A percentile compares a stretch with the other conserved stretches of the same genome.
Evolutionary conservation across 805 yeast species (phyloP).

Genomic region (Starmerella floris): DNA sequence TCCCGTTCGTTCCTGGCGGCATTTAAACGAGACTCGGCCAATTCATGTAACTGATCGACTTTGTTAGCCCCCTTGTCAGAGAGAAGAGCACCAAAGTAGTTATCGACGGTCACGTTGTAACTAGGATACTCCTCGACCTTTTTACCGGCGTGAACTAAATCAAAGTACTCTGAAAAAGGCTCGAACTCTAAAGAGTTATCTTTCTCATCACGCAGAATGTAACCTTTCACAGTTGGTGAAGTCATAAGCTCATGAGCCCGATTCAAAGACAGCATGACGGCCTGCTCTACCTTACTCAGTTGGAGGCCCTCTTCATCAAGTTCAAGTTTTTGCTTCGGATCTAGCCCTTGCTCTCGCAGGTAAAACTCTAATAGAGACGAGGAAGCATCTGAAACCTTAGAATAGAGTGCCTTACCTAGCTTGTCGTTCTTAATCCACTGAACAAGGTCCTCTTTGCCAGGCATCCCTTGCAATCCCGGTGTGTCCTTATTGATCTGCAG

Average conservation of each 20-base stretch:
- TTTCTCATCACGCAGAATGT: constrained; percentile 12
- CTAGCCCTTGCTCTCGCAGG: constrained; percentile 36
- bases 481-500: constrained; percentile 16
- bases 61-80: constrained; percentile 62
- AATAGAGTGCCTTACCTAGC: constrained; percentile 54
- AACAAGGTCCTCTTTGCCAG: constrained; percentile 40
- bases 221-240: constrained; percentile 11
- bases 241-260: constrained; percentile 14
- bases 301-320: constrained; percentile 18
- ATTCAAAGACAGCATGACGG: constrained; percentile 28
- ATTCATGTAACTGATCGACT: constrained; percentile 43
- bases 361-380: constrained; percentile 60
- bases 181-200: constrained; percentile 22
- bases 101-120: constrained; percentile 71
- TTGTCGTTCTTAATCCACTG: constrained; percentile 13
- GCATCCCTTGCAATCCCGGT: constrained; percentile 27
- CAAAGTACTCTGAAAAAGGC: constrained; percentile 23
- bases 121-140: constrained; percentile 34
- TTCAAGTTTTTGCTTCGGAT: constrained; percentile 31
- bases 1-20: constrained; percentile 63
- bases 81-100: constrained; percentile 72
- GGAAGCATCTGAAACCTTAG: constrained; percentile 60
- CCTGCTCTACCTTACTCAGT: constrained; percentile 12
- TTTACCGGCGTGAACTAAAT: constrained; percentile 29
- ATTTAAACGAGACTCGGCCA: constrained; percentile 60